A percentile compares a stretch with the other conserved stretches of the same genome.
These are phyloP conservation scores for Penicillium verrucosum DNA, from an alignment of 2,329 filamentous ascomycete genomes.

Conservation along the genomic window DNA sequence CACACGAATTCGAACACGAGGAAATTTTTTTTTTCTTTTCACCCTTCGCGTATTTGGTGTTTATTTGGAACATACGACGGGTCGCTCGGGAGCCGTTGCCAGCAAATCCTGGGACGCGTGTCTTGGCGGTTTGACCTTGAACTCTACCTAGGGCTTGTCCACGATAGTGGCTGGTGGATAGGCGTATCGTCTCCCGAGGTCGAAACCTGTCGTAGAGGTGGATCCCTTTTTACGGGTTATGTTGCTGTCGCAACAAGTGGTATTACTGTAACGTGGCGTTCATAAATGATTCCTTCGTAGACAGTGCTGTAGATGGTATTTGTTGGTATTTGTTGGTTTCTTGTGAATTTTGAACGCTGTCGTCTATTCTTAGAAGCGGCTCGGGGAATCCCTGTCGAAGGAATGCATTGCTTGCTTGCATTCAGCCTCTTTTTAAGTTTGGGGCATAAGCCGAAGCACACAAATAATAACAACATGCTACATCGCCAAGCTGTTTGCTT, in stretches of 20 bases:
- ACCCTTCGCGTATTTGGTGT: not conserved
- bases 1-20: not conserved
- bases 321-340: not conserved
- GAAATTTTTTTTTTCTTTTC: too few relatives aligned
- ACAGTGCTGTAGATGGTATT: not conserved
- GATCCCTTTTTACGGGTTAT: not conserved
- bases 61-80: not conserved
- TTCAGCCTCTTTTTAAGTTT: not conserved
- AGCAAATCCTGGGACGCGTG: not conserved
- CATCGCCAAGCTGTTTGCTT: not conserved
- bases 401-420: not conserved
- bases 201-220: not conserved
- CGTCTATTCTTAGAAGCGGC: not conserved
- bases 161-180: not conserved
- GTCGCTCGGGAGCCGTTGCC: not conserved
- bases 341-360: not conserved
- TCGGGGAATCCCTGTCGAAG: not conserved
- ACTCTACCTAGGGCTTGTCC: not conserved
- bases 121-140: conserved; percentile 3
- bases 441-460: not conserved
- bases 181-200: not conserved
- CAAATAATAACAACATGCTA: not conserved
- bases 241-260: conserved; percentile 2
- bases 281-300: not conserved
- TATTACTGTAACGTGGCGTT: not conserved